Evolutionary conservation across 768 basidiomycete genomes (phyloP).

Genomic region (Gloeophyllum trabeum): DNA sequence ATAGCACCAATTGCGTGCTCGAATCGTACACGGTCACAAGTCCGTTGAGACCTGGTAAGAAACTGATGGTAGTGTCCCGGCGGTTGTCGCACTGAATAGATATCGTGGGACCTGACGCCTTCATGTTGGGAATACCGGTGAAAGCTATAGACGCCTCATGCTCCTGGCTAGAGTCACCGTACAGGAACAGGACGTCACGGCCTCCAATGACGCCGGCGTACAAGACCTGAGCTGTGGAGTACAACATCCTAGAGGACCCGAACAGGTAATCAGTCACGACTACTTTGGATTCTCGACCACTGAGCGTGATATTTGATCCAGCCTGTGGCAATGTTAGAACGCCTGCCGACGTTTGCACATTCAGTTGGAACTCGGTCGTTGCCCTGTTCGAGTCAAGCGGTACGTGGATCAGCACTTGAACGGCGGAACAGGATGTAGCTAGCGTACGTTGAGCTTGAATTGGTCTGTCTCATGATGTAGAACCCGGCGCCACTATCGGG

Average conservation of each 20-base stretch:
- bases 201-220: conserved; percentile 40
- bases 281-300: conserved; percentile 65
- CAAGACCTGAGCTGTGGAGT: conserved; percentile 67
- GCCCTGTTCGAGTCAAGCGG: conserved; percentile 21
- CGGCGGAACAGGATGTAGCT: background rate
- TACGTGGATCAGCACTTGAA: conserved; percentile 2
- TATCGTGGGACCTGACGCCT: background rate
- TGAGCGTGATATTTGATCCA: conserved; percentile 40
- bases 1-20: conserved; percentile 54
- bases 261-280: conserved; percentile 65
- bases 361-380: conserved; percentile 45
- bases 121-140: conserved; percentile 3
- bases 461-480: conserved; percentile 55
- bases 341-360: conserved; percentile 41
- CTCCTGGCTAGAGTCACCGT: conserved; percentile 20
- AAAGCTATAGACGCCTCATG: conserved; percentile 22
- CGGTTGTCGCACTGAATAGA: background rate
- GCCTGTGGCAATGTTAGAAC: conserved; percentile 45
- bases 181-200: conserved; percentile 29
- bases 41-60: conserved; percentile 46
- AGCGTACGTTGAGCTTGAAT: conserved; percentile 57
- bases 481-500: conserved; percentile 57
- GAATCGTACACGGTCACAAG: conserved; percentile 59
- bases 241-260: conserved; percentile 46
- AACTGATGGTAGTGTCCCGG: conserved; percentile 32